Evolutionary conservation across 805 yeast genomes (phyloP).

Genomic region (Kodamaea laetipori): DNA sequence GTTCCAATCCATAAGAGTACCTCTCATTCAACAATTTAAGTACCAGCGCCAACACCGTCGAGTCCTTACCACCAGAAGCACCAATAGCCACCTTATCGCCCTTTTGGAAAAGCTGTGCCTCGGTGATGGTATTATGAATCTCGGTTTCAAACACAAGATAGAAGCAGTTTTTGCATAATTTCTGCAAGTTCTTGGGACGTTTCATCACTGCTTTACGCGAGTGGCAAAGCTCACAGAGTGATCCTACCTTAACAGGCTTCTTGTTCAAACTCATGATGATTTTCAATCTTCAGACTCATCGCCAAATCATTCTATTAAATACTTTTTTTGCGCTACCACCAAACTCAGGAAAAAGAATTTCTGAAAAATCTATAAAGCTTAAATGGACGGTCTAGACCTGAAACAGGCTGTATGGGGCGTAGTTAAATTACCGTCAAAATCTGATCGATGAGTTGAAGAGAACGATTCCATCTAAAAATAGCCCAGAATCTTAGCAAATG

Average conservation of each 20-base stretch:
- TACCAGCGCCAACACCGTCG: constrained; percentile 90
- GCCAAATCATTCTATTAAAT: constrained; percentile 3
- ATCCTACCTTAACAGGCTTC: constrained; percentile 2
- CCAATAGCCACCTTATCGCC: constrained; percentile 96
- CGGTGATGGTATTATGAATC: constrained; percentile 83
- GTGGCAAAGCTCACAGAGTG: constrained; percentile 80
- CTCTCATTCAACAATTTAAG: constrained; percentile 86
- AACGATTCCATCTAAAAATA: constrained; percentile 4
- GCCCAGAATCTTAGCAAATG: background rate
- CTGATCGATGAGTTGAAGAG: constrained; percentile 2
- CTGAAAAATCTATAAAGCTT: constrained; percentile 5
- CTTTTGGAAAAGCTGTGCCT: constrained; percentile 64
- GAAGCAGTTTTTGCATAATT: constrained; percentile 88
- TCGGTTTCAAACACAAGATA: constrained; percentile 91
- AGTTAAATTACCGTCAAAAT: background rate
- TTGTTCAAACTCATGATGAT: background rate
- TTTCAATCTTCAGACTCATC: constrained; percentile 1
- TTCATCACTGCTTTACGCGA: constrained; percentile 81
- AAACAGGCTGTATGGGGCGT: constrained; percentile 3
- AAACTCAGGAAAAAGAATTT: background rate
- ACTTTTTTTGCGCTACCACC: background rate
- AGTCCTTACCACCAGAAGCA: constrained; percentile 98
- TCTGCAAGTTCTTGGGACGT: constrained; percentile 89
- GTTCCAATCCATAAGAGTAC: constrained; percentile 81
- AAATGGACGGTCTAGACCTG: constrained; percentile 1